A percentile compares a stretch with the other conserved stretches of the same genome.
These are phyloP conservation scores for Ilex paraguariensis DNA, from an alignment of 305 asterid species.

Conservation along the genomic window DNA sequence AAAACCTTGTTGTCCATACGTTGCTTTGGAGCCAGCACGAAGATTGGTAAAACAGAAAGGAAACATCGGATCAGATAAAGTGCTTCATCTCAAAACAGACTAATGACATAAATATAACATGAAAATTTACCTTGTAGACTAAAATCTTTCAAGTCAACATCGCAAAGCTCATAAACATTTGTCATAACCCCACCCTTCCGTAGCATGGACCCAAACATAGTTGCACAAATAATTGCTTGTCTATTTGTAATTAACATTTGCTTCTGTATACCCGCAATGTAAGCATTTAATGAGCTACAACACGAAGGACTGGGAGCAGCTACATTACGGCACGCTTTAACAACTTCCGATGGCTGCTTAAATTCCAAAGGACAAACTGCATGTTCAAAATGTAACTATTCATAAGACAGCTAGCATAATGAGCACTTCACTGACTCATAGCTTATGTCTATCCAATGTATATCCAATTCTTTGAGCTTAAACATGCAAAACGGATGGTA, in stretches of 20 bases:
- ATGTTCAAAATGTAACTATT: constrained; percentile 16
- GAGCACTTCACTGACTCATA: too few relatives aligned
- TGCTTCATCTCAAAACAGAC: constrained; percentile 5
- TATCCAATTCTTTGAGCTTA: too few relatives aligned
- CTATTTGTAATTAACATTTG: constrained; percentile 93
- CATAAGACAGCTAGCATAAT: background rate
- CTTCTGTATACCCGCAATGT: constrained; percentile 66
- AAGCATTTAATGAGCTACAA: constrained; percentile 72
- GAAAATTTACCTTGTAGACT: constrained; percentile 79
- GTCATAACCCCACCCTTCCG: constrained; percentile 84
- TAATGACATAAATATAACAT: constrained; percentile 7
- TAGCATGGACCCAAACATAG: constrained; percentile 73
- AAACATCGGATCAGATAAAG: constrained; percentile 21
- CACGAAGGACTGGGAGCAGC: constrained; percentile 90
- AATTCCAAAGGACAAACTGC: constrained; percentile 91
- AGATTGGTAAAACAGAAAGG: constrained; percentile 5
- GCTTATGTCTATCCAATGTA: too few relatives aligned
- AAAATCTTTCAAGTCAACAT: constrained; percentile 93
- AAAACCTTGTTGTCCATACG: constrained; percentile 78
- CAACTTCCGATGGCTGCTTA: constrained; percentile 74
- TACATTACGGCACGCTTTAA: constrained; percentile 63
- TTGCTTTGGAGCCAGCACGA: constrained; percentile 41
- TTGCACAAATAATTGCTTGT: constrained; percentile 88
- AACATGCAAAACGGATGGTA: too few relatives aligned
- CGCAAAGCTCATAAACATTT: constrained; percentile 87